A percentile compares a stretch with the other conserved stretches of the same genome.
Evolutionary conservation across 768 basidiomycete species (phyloP).

Genomic region (Mycena capillaripes): DNA sequence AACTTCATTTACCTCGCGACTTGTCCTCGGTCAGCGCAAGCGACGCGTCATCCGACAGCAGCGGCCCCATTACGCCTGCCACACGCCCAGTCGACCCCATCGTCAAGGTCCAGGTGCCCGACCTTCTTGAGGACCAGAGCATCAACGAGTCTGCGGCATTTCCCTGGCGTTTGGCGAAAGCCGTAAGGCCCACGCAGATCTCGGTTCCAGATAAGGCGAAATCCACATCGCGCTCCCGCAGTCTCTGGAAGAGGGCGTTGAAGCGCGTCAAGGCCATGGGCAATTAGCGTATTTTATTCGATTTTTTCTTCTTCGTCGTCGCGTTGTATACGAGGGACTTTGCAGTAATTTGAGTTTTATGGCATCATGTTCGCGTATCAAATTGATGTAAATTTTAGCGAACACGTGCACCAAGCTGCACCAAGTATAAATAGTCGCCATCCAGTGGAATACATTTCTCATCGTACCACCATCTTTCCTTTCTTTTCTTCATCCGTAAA

Average conservation of each 20-base stretch:
- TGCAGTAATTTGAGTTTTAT: too few species aligned
- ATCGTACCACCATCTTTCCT: slow-evolving; percentile 48
- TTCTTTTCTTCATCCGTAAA: slow-evolving; percentile 38
- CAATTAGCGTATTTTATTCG: neutral
- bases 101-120: slow-evolving; percentile 55
- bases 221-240: neutral
- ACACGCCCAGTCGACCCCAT: slow-evolving; percentile 55
- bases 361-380: too few species aligned
- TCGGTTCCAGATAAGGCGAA: slow-evolving; percentile 7
- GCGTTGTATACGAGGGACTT: neutral
- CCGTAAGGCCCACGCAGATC: neutral
- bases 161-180: neutral
- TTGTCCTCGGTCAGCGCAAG: slow-evolving; percentile 36
- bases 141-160: slow-evolving; percentile 43
- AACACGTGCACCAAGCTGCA: too few species aligned
- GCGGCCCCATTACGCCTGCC: slow-evolving; percentile 61
- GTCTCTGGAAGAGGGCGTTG: slow-evolving; percentile 54
- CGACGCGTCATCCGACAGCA: slow-evolving; percentile 21
- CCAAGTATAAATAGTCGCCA: too few species aligned
- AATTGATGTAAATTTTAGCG: too few species aligned
- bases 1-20: slow-evolving; percentile 23
- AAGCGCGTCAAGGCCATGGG: slow-evolving; percentile 51
- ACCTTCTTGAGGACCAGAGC: slow-evolving; percentile 55
- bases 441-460: slow-evolving; percentile 1
- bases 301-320: neutral